Conservation (phyloP, 2,329 filamentous ascomycete genomes). For the Allantophomopsis cytisporea region DNA sequence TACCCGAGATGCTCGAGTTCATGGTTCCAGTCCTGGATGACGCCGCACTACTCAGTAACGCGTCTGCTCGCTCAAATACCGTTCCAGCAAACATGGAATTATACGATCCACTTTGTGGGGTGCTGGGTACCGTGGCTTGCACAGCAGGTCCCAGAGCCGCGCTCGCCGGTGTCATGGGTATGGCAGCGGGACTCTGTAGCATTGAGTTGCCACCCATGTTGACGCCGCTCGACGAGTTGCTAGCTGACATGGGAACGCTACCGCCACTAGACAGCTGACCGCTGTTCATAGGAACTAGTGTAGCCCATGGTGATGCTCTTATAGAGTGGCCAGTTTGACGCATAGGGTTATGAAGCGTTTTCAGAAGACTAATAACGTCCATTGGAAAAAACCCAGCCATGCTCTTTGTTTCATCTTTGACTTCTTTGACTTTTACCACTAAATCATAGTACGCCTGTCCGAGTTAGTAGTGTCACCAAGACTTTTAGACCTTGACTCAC, state of each 20-base stretch:
- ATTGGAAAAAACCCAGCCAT: conserved; percentile 29
- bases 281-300: no score
- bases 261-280: no score
- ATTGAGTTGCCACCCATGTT: conserved; percentile 8
- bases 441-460: conserved; percentile 51
- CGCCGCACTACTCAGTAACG: conserved; percentile 10
- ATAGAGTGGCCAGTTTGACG: conserved; percentile 71
- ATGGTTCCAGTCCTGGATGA: conserved; percentile 18
- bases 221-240: conserved; percentile 4
- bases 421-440: conserved; percentile 42
- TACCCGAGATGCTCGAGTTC: conserved; percentile 12
- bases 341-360: conserved; percentile 69
- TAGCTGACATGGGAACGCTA: no score
- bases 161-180: conserved; percentile 80
- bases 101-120: conserved; percentile 26
- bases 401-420: conserved; percentile 27
- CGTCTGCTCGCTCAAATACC: conserved; percentile 18
- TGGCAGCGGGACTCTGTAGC: conserved; percentile 26
- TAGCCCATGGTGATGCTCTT: conserved; percentile 46
- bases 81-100: conserved; percentile 15
- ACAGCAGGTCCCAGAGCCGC: conserved; percentile 82
- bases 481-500: conserved; percentile 6
- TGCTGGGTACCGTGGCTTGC: conserved; percentile 75
- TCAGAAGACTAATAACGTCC: conserved; percentile 61
- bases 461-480: neutral